Percentiles rank a stretch among this genome's conserved stretches.
Evolutionary conservation across 176 grass and related monocot genomes (phyloP).

Genomic region (Rhynchospora tenuis): DNA sequence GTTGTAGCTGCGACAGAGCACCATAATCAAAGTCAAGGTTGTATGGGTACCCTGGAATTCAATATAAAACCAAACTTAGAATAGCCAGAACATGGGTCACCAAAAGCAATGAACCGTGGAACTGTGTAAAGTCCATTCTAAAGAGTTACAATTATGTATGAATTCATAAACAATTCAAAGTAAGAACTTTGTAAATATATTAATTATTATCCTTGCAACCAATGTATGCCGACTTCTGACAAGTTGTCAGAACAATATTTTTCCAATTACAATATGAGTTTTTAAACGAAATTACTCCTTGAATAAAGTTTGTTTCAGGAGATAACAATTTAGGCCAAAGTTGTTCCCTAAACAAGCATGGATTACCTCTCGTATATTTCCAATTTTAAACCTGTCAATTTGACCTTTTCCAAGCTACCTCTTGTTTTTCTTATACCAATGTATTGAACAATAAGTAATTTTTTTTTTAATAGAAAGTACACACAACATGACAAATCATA

Average conservation of each 20-base stretch:
- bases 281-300: background rate
- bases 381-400: background rate
- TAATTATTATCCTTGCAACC: background rate
- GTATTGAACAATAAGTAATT: background rate
- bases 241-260: background rate
- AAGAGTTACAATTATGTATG: background rate
- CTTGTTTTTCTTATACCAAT: background rate
- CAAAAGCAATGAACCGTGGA: background rate
- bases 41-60: slow-evolving; percentile 64
- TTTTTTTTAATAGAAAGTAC: background rate
- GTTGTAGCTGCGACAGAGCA: slow-evolving; percentile 54
- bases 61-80: background rate
- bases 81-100: background rate
- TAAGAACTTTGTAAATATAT: background rate
- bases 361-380: background rate
- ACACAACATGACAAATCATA: background rate
- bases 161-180: background rate
- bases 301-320: background rate
- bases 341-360: background rate
- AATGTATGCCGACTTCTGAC: background rate
- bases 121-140: no score
- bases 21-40: slow-evolving; percentile 88
- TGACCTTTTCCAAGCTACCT: background rate
- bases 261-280: background rate
- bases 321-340: background rate